Evolutionary conservation across 2,329 filamentous ascomycete species (phyloP).

Genomic region (Sarocladium kiliense): DNA sequence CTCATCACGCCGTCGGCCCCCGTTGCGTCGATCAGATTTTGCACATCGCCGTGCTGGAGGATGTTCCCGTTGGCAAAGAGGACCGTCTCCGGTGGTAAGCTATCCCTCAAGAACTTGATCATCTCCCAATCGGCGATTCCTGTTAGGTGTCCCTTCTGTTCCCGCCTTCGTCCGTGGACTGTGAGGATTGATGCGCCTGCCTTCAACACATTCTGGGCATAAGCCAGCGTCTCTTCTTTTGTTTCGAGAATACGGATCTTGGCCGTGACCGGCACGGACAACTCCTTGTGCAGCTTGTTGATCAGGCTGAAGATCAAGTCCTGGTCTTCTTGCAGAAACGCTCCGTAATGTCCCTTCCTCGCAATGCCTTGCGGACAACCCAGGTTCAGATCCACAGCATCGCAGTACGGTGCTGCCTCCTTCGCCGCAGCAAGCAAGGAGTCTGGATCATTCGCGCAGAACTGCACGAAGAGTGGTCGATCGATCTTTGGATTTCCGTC

Average conservation of each 20-base stretch:
- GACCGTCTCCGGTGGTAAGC: conserved; percentile 79
- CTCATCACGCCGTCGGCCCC: conserved; percentile 93
- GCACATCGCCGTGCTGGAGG: conserved; percentile 72
- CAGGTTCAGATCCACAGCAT: conserved; percentile 91
- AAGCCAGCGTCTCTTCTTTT: conserved; percentile 78
- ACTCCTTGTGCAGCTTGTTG: conserved; percentile 70
- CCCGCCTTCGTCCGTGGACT: conserved; percentile 80
- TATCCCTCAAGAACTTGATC: conserved; percentile 76
- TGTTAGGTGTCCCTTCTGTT: conserved; percentile 95
- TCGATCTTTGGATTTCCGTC: conserved; percentile 85
- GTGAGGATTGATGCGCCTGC: conserved; percentile 92
- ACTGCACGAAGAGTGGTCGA: conserved; percentile 90
- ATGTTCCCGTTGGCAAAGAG: conserved; percentile 97
- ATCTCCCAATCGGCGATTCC: conserved; percentile 89
- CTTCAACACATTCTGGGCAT: conserved; percentile 79
- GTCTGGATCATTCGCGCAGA: conserved; percentile 86
- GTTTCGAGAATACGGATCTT: conserved; percentile 91
- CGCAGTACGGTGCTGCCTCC: conserved; percentile 79
- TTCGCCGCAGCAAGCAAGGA: conserved; percentile 73
- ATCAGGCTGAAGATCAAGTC: conserved; percentile 78
- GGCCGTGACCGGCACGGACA: conserved; percentile 83
- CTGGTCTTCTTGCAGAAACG: conserved; percentile 92
- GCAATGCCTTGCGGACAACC: conserved; percentile 97
- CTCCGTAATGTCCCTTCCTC: conserved; percentile 82
- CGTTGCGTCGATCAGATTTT: conserved; percentile 72